Conservation (phyloP, 768 basidiomycete genomes). For the Tricholoma saponaceum region DNA sequence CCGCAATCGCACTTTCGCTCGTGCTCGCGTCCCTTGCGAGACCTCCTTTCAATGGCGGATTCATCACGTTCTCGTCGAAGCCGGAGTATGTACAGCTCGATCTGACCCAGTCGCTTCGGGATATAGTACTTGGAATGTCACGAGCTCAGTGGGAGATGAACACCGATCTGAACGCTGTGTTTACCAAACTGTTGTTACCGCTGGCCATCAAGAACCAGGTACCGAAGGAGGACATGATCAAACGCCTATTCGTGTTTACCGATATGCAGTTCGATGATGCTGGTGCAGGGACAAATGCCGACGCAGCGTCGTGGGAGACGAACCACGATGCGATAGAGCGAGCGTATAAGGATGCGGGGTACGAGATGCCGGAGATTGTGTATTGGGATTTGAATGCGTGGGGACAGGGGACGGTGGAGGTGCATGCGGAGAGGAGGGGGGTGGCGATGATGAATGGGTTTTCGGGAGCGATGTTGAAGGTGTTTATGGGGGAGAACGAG, state of each 20-base stretch:
- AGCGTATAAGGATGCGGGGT: slow-evolving; percentile 58
- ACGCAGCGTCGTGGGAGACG: slow-evolving; percentile 46
- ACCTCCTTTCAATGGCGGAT: slow-evolving; percentile 59
- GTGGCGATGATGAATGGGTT: slow-evolving; percentile 71
- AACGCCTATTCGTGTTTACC: slow-evolving; percentile 70
- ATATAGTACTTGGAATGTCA: slow-evolving; percentile 35
- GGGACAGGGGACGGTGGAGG: slow-evolving; percentile 36
- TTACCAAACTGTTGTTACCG: slow-evolving; percentile 58
- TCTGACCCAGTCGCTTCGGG: slow-evolving; percentile 30
- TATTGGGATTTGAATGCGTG: slow-evolving; percentile 56
- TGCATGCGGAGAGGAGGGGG: slow-evolving; percentile 48
- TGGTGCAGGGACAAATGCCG: background rate
- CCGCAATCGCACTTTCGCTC: slow-evolving; percentile 62
- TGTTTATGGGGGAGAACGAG: slow-evolving; percentile 57
- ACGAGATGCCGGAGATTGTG: slow-evolving; percentile 69
- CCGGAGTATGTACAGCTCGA: slow-evolving; percentile 53
- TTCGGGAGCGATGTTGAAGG: slow-evolving; percentile 64
- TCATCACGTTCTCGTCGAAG: slow-evolving; percentile 61
- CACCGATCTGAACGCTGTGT: slow-evolving; percentile 60
- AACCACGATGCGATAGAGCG: slow-evolving; percentile 54
- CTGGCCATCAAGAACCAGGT: slow-evolving; percentile 54
- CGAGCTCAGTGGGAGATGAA: slow-evolving; percentile 46
- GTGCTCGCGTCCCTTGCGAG: slow-evolving; percentile 57
- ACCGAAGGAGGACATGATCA: slow-evolving; percentile 69
- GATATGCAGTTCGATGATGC: slow-evolving; percentile 65